Evolutionary conservation across 23 red algal genomes (phyloP).

Genomic region (Gracilaria vermiculophylla): DNA sequence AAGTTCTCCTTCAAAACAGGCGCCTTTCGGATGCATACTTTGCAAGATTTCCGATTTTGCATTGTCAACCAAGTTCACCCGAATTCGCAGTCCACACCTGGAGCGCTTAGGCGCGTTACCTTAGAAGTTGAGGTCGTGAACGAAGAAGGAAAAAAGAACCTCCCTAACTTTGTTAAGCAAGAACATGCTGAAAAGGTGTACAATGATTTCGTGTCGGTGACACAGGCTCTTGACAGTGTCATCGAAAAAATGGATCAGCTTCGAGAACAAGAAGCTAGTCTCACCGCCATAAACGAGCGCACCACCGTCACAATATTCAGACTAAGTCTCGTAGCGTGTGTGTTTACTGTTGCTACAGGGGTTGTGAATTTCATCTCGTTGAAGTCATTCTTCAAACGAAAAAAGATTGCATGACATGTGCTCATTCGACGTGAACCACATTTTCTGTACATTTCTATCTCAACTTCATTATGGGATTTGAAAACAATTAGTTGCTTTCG

Average conservation of each 20-base stretch:
- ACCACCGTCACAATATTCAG: conserved; percentile 32
- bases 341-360: conserved; percentile 49
- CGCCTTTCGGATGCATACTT: background rate
- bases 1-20: conserved; percentile 64
- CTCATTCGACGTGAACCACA: background rate
- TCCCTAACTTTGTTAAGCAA: conserved; percentile 28
- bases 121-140: conserved; percentile 10
- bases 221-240: conserved; percentile 27
- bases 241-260: conserved; percentile 66
- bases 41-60: conserved; percentile 67
- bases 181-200: conserved; percentile 55
- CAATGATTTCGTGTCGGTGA: conserved; percentile 20
- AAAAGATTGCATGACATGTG: conserved; percentile 52
- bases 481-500: background rate
- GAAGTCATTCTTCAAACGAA: conserved; percentile 71
- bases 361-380: conserved; percentile 50
- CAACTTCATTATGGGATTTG: background rate
- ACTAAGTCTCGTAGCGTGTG: conserved; percentile 40
- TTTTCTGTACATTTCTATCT: background rate
- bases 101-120: conserved; percentile 21
- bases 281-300: conserved; percentile 30
- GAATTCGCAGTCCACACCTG: background rate
- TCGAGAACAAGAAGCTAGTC: conserved; percentile 21
- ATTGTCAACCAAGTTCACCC: conserved; percentile 68
- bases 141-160: background rate